phyloP scores from a whole-genome alignment of 306 rosid species.

The Dryas octopetala region DNA sequence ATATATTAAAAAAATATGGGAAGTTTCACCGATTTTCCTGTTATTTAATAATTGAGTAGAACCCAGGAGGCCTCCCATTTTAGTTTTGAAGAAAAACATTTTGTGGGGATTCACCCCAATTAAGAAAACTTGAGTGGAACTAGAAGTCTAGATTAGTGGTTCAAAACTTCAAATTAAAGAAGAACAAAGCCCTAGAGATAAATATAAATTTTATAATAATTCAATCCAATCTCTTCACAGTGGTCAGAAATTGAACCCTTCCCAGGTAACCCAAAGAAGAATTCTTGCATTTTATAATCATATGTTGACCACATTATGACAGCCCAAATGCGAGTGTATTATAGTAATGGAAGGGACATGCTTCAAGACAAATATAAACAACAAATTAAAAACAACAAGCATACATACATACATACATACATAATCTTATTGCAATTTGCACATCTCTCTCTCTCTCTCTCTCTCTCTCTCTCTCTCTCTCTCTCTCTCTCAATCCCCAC shows the following conservation, averaged over 20 bases:
- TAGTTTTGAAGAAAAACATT: slow-evolving; percentile 27
- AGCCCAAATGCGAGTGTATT: slow-evolving; percentile 16
- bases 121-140: slow-evolving; percentile 39
- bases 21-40: neutral
- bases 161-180: slow-evolving; percentile 16
- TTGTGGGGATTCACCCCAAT: slow-evolving; percentile 37
- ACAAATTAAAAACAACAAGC: neutral
- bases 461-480: no score
- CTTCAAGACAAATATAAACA: slow-evolving; percentile 13
- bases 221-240: slow-evolving; percentile 8
- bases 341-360: slow-evolving; percentile 6
- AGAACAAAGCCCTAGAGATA: slow-evolving; percentile 10
- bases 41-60: neutral
- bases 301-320: slow-evolving; percentile 16
- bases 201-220: slow-evolving; percentile 6
- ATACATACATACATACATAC: no score
- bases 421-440: neutral
- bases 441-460: no score
- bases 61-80: neutral
- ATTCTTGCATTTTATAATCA: slow-evolving; percentile 15
- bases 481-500: no score
- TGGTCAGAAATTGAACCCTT: slow-evolving; percentile 38
- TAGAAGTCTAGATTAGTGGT: slow-evolving; percentile 11
- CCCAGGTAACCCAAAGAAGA: slow-evolving; percentile 25
- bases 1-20: neutral